Evolutionary conservation across 2,329 filamentous ascomycete species (phyloP), one percentile per base, ranked within the genome.

Genomic region (Microcyclospora pomicola): DNA sequence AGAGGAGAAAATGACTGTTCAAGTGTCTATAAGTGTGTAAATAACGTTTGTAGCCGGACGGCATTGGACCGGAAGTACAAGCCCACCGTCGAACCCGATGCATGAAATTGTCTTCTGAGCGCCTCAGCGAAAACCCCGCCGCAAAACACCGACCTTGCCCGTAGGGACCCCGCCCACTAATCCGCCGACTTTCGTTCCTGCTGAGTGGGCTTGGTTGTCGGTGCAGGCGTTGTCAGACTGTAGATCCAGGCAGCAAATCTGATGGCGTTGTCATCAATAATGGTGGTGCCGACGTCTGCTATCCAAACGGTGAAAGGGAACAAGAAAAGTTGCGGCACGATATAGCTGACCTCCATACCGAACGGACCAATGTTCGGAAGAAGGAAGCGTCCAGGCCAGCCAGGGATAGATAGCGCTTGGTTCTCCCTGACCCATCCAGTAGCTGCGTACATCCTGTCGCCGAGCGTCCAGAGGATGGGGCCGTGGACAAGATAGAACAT

Each of bases 401-500:
- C 55, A 0, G 69, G 65, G 24, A 79, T 66, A 28, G 66, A 59
- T n/a, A 66, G 51, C 19, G 63, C 51, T 43, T 77, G 67, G 11
- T 62, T 58, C 1, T 65, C 58, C 33, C 67, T 66, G 3, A 58
- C 50, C 62, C 71, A 77, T 9, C 79, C 78, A 0, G 67, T 65
- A 6, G 73, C 72, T 5, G 70, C 65, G 54, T 82, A 82, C 1
- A 83, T 15, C 30, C 77, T 63, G 51, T 82, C 75, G 3, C 75
- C 77, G 1, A 80, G 37, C 0, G 64, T 65, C 63, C 65, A 71
- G 1, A 80, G 58, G 1, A 81, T 54, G 0, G 75, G 75, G 0
- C 76, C 76, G 46, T 81, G 77, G 10, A 79, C 65, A 7, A 80
- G 62, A 55, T 81, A 81, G 9, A 81, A 59, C 2, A 71, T 64